Evolutionary conservation across 768 basidiomycete species (phyloP), one percentile per base, ranked within the genome.

Genomic region (Cyclocybe cylindracea): DNA sequence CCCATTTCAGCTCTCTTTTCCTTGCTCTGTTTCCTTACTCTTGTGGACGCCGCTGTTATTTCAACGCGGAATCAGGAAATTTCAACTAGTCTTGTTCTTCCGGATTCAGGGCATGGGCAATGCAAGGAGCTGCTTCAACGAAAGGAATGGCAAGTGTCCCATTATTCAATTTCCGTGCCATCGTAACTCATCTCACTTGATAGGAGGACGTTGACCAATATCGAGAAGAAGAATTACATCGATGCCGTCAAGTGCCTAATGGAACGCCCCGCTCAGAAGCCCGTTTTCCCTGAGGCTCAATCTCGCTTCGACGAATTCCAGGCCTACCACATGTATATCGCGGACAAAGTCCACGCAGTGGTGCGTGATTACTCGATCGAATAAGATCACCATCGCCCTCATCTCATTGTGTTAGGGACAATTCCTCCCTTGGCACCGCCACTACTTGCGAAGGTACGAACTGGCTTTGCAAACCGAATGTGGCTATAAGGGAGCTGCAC

Each of bases 281-380:
- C 58, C 10, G 29, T 41, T 9, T 57, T 64, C 34, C 41, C 35
- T 0, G 61, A 55, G 0, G 64, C 61, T 10, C 61, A 60, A 24
- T 68, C 67, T 7, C 67, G 70, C 2, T 73, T 67, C 46, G 71
- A 74, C 56, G 73, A 74, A 37, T 68, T 74, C 39, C 65, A 68
- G 49, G 68, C 65, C 2, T 19, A 66, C 10, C 73, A 73, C 42
- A 66, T 72, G 39, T 50, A 57, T 18, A 42, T 64, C 24, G 54
- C 68, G 2, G 60, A 62, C 3, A 42, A 50, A 2, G 61, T 70
- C 1, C 70, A 74, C 57, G 31, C 58, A n/a, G 69, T 70, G 18
- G 72, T 71, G 49, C 45, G 65, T 57, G 5, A 5, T 4, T 10
- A 13, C 24, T 42, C 31, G 3, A 16, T 29, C 13, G 32, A 38